Conservation (phyloP, 73 alveolate genomes). For the Paraurostyla sp. region DNA sequence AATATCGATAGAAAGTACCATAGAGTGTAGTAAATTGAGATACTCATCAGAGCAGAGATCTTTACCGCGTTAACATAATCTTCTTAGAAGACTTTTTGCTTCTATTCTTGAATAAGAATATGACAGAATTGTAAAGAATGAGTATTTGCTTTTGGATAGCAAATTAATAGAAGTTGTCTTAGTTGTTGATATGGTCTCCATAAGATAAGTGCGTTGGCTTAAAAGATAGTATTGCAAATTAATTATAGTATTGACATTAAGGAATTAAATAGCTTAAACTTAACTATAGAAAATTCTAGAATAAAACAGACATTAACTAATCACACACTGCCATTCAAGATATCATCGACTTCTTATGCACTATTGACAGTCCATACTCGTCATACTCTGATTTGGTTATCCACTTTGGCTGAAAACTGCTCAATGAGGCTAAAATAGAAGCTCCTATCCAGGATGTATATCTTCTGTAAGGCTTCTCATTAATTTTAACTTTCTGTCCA, state of each 20-base stretch:
- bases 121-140: conserved; percentile 3
- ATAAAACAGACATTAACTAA: no score
- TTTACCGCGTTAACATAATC: conserved; percentile 2
- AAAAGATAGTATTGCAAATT: not conserved
- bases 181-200: not conserved
- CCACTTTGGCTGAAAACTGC: conserved; percentile 91
- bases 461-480: conserved; percentile 87
- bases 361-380: conserved; percentile 96
- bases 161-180: no score
- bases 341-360: conserved; percentile 88
- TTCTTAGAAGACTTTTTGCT: conserved; percentile 17
- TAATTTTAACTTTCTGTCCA: conserved; percentile 75
- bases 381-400: conserved; percentile 97
- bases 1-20: not conserved
- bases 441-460: conserved; percentile 91
- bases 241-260: conserved; percentile 10
- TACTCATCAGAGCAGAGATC: not conserved
- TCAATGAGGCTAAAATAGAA: conserved; percentile 78
- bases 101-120: conserved; percentile 13
- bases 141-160: conserved; percentile 24
- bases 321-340: no score
- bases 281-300: no score
- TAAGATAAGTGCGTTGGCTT: no score
- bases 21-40: not conserved
- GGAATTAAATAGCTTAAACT: no score